Base-by-base conservation (phyloP, 768 basidiomycete species). In the Zangia roseola region DNA sequence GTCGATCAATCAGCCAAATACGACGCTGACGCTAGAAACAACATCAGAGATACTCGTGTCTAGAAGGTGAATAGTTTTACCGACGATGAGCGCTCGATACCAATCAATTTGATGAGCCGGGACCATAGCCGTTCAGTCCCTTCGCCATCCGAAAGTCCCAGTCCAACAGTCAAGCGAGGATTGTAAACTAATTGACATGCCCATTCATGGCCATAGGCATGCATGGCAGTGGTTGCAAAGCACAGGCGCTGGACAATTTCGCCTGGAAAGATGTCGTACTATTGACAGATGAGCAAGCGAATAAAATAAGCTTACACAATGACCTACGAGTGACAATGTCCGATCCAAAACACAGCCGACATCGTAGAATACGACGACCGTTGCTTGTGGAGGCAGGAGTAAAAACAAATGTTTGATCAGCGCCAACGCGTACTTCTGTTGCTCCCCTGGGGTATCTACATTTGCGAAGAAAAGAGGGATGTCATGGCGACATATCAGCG, bases 171-270 rank as follows among this genome's bases (percentile, higher is more conserved):
- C 0, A 48, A n/a, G 0, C 28, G 12, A 4, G 40, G 46, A n/a
- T 33, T 49, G 16, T 4, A 49, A 2, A 37, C 25, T 1, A 49
- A 10, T n/a, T 49, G 48, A 17, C 48, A 47, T 65, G 67, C 48
- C 70, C 67, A 73, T 43, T 69, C 62, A 41, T 72, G 72, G 19
- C 63, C 67, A 48, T 70, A 73, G 0, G 69, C 69, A 47, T 76
- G 73, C 64, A 74, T 69, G 0, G 65, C 70, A 9, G 61, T 65
- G 0, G 69, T 69, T 0, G 59, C 64, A 33, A 69, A 71, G 2
- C 12, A 12, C 2, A 28, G 12, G 28, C 12, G 28, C 10, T 12
- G 10, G 9, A 26, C 26, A 25, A 45, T 16, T 6, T 23, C 16
- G 6, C 8, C 6, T 4, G 33, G 5, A 17, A 45, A 12, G 8